Evolutionary conservation across 2,329 filamentous ascomycete genomes (phyloP), one percentile per base, ranked within the genome.

Genomic region (Cytospora piceicola): DNA sequence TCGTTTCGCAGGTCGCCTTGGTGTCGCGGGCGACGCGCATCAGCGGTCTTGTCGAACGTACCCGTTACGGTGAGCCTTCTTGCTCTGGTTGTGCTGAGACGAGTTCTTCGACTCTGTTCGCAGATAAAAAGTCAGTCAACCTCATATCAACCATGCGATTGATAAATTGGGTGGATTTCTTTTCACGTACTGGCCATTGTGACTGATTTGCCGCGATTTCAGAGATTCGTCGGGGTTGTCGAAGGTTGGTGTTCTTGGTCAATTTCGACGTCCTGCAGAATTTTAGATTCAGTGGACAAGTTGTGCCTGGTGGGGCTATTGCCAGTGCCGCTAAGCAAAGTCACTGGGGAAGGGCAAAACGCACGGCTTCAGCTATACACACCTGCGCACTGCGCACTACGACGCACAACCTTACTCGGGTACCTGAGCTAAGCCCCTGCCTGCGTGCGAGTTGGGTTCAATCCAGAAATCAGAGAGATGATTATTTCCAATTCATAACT

Each of bases 21-120:
- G 27, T 51, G 53, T 22, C 39, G 53, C 11, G 36, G 36, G 39
- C 30, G 53, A 56, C 39, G 29, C 34, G 53, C 29, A 14, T 63
- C 69, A 58, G 34, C 34, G 53, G 63, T 67, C 56, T 71, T 57
- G 53, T 58, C 65, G 24, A 67, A 85, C 90, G 77, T 90, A 97
- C 94, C 95, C 95, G 88, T 99, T 99, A 81, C 91, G 90, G 90
- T 99, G 95, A 85, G 93, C 94, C 92, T 99, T 99, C 87, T 91
- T 91, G 82, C 88, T 89, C 90, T 95, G 91, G 86, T 97, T 97
- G 87, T 97, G 93, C 88, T 98, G 94, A 78, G 94, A 97, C 85
- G 93, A 96, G 90, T 98, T 98, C 93, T 98, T 98, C 78, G 95
- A 98, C 89, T 98, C 94, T 97, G 80, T 66, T 67, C 27, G 42